Evolutionary conservation across 2,329 filamentous ascomycete genomes (phyloP).

Genomic region (Magnaporthiopsis incrustans): DNA sequence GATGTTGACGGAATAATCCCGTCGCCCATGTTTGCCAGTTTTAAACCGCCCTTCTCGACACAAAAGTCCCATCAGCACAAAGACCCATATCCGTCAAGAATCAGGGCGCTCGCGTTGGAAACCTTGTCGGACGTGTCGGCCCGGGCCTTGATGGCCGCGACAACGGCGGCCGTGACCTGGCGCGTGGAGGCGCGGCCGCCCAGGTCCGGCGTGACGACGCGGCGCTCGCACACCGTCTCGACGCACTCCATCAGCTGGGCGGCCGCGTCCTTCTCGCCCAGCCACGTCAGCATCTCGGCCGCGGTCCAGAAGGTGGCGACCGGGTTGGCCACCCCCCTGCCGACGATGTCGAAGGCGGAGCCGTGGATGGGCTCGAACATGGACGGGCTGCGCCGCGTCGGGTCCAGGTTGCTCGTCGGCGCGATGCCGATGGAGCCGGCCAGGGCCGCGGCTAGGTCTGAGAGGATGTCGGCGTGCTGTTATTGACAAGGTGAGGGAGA

Average conservation of each 20-base stretch:
- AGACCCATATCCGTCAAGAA: too few species aligned
- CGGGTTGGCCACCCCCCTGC: conserved; percentile 44
- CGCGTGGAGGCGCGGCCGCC: conserved; percentile 28
- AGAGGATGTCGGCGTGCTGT: conserved; percentile 51
- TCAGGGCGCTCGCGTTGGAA: too few species aligned
- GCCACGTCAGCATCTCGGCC: conserved; percentile 45
- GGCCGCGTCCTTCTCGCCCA: conserved; percentile 40
- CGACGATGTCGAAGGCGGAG: conserved; percentile 45
- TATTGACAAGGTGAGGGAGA: not conserved
- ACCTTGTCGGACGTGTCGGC: too few species aligned
- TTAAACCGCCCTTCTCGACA: too few species aligned
- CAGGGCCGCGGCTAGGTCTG: conserved; percentile 57
- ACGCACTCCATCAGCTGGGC: conserved; percentile 38
- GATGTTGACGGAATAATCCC: too few species aligned
- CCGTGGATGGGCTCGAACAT: conserved; percentile 54
- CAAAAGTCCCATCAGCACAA: too few species aligned
- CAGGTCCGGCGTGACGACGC: conserved; percentile 41
- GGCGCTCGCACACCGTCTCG: conserved; percentile 39
- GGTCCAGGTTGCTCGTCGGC: conserved; percentile 57
- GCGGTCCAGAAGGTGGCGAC: conserved; percentile 47
- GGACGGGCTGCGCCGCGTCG: conserved; percentile 38
- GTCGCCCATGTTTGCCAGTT: too few species aligned
- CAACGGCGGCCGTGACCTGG: conserved; percentile 16
- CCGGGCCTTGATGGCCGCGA: conserved; percentile 10
- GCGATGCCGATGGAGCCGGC: conserved; percentile 64